phyloP scores from a whole-genome alignment of 805 yeast species.

The Yamadazyma sp. region DNA sequence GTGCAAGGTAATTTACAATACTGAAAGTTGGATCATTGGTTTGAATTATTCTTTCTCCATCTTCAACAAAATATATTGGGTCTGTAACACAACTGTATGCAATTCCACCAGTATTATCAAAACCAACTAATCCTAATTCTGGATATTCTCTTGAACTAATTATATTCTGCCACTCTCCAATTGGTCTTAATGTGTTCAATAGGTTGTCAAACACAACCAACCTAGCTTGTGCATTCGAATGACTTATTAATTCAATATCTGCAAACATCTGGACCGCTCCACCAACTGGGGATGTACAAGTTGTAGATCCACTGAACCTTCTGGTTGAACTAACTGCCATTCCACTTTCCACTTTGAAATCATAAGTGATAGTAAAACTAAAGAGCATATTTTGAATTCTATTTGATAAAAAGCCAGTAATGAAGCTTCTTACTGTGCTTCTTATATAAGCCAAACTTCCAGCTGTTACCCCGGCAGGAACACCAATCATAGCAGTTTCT shows the following conservation, averaged over 20 bases:
- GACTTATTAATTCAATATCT: slow-evolving; percentile 6
- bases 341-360: not conserved
- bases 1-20: not conserved
- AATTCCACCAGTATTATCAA: slow-evolving; percentile 10
- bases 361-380: slow-evolving; percentile 1
- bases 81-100: slow-evolving; percentile 14
- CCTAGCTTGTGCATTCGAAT: slow-evolving; percentile 12
- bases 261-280: slow-evolving; percentile 13
- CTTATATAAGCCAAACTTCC: too few species aligned
- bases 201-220: slow-evolving; percentile 1
- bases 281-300: slow-evolving; percentile 8
- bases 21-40: slow-evolving; percentile 2
- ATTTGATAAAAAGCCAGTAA: not conserved
- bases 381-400: not conserved
- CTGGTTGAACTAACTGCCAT: slow-evolving; percentile 2
- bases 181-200: not conserved
- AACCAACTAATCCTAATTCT: slow-evolving; percentile 12
- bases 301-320: slow-evolving; percentile 9
- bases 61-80: slow-evolving; percentile 4
- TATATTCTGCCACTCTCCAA: slow-evolving; percentile 9
- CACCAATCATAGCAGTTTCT: too few species aligned
- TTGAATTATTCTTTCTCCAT: slow-evolving; percentile 1
- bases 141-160: slow-evolving; percentile 6
- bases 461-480: too few species aligned
- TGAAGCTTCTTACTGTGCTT: not conserved